A percentile compares a stretch with the other conserved stretches of the same genome.
phyloP scores from a whole-genome alignment of 2,329 filamentous ascomycete genomes.

The Paracamarosporium sp. region DNA sequence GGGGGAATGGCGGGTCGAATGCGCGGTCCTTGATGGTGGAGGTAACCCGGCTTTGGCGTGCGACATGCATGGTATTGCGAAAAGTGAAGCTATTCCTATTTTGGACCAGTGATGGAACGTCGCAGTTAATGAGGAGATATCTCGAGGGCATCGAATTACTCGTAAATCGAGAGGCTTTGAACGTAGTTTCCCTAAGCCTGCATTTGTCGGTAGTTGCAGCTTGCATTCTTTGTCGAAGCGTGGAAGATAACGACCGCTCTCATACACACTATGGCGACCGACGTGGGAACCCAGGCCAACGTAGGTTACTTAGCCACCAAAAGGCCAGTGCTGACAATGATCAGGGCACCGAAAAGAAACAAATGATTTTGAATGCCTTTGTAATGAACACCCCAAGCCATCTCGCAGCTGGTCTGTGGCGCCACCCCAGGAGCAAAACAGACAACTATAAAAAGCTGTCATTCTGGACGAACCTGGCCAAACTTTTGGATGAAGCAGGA shows the following conservation, averaged over 20 bases:
- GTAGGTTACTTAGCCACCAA: not conserved
- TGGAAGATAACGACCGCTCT: not conserved
- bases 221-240: not conserved
- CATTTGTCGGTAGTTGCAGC: no score
- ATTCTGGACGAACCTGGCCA: slow-evolving; percentile 37
- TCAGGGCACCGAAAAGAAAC: slow-evolving; percentile 20
- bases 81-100: not conserved
- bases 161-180: not conserved
- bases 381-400: slow-evolving; percentile 45
- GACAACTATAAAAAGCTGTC: slow-evolving; percentile 9
- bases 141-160: not conserved
- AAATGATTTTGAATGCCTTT: slow-evolving; percentile 46
- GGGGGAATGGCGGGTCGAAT: not conserved
- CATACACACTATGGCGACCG: not conserved
- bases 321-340: not conserved
- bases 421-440: slow-evolving; percentile 2
- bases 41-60: slow-evolving; percentile 3
- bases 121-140: not conserved
- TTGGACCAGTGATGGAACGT: not conserved
- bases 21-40: not conserved
- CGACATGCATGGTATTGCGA: slow-evolving; percentile 6
- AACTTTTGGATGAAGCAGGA: slow-evolving; percentile 36
- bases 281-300: not conserved
- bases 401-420: slow-evolving; percentile 53
- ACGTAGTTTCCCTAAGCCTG: not conserved